A percentile compares a stretch with the other conserved stretches of the same genome.
phyloP scores from a whole-genome alignment of 2,329 filamentous ascomycete genomes.

The Stachybotrys chlorohalonatus region DNA sequence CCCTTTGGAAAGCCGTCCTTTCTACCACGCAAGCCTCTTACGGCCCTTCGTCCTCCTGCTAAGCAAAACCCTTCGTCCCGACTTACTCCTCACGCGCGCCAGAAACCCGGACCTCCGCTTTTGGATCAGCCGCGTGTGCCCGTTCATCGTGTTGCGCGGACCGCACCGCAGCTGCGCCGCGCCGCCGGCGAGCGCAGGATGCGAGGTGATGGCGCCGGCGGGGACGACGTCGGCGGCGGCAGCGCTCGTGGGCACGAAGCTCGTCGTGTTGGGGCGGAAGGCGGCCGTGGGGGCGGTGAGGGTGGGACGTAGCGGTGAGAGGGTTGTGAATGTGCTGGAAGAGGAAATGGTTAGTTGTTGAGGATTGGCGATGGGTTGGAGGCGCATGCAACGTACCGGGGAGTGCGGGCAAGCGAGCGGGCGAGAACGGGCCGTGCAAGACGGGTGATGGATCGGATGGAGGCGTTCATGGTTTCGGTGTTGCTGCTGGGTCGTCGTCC shows the following conservation, averaged over 20 bases:
- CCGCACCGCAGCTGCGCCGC: constrained; percentile 47
- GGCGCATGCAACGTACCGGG: constrained; percentile 10
- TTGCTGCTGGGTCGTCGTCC: neutral
- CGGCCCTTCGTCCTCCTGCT: constrained; percentile 45
- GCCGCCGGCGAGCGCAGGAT: constrained; percentile 40
- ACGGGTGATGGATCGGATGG: constrained; percentile 18
- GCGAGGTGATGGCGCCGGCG: constrained; percentile 35
- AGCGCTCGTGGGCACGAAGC: constrained; percentile 19
- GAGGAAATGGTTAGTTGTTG: constrained; percentile 3
- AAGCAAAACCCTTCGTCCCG: constrained; percentile 42
- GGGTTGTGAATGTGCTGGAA: constrained; percentile 36
- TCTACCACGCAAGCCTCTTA: constrained; percentile 26
- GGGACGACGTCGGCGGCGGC: constrained; percentile 35
- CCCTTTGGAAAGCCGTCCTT: neutral
- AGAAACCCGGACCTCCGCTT: constrained; percentile 53
- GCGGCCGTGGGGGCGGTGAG: constrained; percentile 21
- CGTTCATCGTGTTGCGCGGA: constrained; percentile 48
- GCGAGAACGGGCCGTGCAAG: constrained; percentile 18
- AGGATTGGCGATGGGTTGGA: neutral
- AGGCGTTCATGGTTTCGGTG: constrained; percentile 3
- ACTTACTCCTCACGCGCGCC: constrained; percentile 37
- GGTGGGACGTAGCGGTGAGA: constrained; percentile 41
- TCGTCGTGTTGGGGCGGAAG: constrained; percentile 19
- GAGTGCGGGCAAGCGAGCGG: constrained; percentile 12
- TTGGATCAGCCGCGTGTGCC: constrained; percentile 44